Conservation (phyloP, 2,329 filamentous ascomycete species). For the Cladosporium sp. region DNA sequence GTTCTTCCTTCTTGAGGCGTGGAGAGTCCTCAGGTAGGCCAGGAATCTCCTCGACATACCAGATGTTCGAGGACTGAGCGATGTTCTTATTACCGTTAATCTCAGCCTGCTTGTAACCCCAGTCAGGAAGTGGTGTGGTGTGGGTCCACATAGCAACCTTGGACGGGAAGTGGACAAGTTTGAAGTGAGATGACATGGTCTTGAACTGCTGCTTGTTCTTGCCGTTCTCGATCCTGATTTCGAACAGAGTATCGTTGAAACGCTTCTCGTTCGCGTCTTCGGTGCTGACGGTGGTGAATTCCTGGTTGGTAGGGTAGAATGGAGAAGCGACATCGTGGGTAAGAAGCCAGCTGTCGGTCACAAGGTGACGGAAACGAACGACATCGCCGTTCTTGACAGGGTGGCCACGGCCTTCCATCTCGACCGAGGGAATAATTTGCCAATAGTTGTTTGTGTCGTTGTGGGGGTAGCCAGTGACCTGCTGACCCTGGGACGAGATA, state of each 20-base stretch:
- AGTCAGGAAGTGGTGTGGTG: slow-evolving; percentile 90
- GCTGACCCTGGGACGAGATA: slow-evolving; percentile 93
- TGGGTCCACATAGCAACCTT: slow-evolving; percentile 99
- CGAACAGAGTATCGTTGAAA: slow-evolving; percentile 87
- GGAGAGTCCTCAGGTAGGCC: slow-evolving; percentile 70
- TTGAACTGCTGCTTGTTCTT: slow-evolving; percentile 84
- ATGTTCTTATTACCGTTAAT: slow-evolving; percentile 99
- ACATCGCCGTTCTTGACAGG: slow-evolving; percentile 80
- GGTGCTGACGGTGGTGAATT: slow-evolving; percentile 81
- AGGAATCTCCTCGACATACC: slow-evolving; percentile 91
- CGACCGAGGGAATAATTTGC: slow-evolving; percentile 76
- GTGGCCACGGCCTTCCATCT: slow-evolving; percentile 59
- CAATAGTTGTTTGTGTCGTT: slow-evolving; percentile 99
- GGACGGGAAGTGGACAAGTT: slow-evolving; percentile 89
- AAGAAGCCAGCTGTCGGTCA: slow-evolving; percentile 81
- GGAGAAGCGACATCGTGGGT: slow-evolving; percentile 97
- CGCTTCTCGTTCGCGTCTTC: slow-evolving; percentile 74
- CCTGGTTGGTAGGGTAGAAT: slow-evolving; percentile 95
- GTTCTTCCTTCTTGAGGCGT: slow-evolving; percentile 73
- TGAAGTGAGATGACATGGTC: slow-evolving; percentile 90
- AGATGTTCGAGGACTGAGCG: slow-evolving; percentile 85
- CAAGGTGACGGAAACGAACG: slow-evolving; percentile 81
- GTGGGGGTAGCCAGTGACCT: slow-evolving; percentile 96
- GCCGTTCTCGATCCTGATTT: slow-evolving; percentile 84
- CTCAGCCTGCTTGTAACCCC: slow-evolving; percentile 95